Conservation (phyloP, 371 early-diverging fungal genomes). For the Dinochytrium kinnereticum region DNA sequence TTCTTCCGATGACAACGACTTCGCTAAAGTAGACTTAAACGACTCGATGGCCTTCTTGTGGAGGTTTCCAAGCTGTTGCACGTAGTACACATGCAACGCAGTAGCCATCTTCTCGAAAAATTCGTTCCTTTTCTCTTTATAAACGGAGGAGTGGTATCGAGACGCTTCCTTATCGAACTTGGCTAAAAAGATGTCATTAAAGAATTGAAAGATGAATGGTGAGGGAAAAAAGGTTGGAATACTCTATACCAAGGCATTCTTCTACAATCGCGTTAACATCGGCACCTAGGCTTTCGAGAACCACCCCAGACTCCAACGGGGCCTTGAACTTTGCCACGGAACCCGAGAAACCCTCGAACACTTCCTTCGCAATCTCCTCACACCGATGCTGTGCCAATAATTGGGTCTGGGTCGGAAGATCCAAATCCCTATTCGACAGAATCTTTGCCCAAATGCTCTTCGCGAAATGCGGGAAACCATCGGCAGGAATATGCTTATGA, state of each 20-base stretch:
- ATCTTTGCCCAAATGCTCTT: slow-evolving; percentile 92
- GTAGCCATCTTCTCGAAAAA: slow-evolving; percentile 77
- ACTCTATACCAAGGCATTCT: slow-evolving; percentile 59
- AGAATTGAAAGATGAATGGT: slow-evolving; percentile 40
- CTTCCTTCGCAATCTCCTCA: slow-evolving; percentile 92
- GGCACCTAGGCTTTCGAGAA: slow-evolving; percentile 77
- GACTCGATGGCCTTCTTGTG: slow-evolving; percentile 68
- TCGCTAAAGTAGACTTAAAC: slow-evolving; percentile 66
- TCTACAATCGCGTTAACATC: slow-evolving; percentile 65
- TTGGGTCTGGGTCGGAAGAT: slow-evolving; percentile 97
- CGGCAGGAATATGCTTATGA: slow-evolving; percentile 92
- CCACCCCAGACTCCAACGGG: slow-evolving; percentile 77
- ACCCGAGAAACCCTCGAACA: slow-evolving; percentile 71
- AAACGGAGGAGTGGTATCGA: slow-evolving; percentile 90
- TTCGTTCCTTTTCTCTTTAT: slow-evolving; percentile 82
- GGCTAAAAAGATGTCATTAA: slow-evolving; percentile 30
- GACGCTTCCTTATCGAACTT: slow-evolving; percentile 88
- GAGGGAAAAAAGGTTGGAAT: background rate
- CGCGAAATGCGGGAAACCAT: slow-evolving; percentile 91
- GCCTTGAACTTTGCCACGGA: slow-evolving; percentile 65
- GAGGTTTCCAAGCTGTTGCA: slow-evolving; percentile 87
- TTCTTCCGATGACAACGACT: slow-evolving; percentile 23
- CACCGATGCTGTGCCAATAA: slow-evolving; percentile 97
- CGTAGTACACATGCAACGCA: slow-evolving; percentile 76
- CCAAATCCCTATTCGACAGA: slow-evolving; percentile 90